Conservation (phyloP, 441 rosid genomes). For the Populus hybrid region DNA sequence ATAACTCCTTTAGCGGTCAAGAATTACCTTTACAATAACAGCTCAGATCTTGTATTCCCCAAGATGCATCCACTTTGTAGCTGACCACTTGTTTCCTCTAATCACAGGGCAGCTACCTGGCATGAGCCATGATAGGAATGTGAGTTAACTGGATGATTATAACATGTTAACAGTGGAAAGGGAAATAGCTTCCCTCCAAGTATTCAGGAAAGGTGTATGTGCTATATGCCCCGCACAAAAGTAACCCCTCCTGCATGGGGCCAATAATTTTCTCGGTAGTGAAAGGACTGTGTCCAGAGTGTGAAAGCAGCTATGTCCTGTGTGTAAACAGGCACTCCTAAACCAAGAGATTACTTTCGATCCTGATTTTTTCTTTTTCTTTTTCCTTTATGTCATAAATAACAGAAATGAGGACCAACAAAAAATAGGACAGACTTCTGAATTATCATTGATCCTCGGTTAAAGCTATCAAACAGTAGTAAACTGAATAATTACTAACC, state of each 20-base stretch:
- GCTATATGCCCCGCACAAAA: not conserved
- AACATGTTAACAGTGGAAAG: not conserved
- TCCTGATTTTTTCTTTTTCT: not conserved
- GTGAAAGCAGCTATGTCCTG: not conserved
- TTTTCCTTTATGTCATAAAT: not conserved
- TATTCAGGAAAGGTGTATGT: no score
- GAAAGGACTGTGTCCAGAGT: not conserved
- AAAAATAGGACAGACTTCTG: not conserved
- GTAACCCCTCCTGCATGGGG: not conserved
- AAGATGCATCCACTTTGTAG: conserved; percentile 85
- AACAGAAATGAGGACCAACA: not conserved
- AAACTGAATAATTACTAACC: conserved; percentile 40
- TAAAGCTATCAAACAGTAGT: not conserved
- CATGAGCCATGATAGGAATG: conserved; percentile 16
- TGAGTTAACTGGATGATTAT: not conserved
- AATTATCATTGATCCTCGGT: not conserved
- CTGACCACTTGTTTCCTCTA: conserved; percentile 90
- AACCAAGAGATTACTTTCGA: not conserved
- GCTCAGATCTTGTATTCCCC: conserved; percentile 54
- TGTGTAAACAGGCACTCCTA: not conserved
- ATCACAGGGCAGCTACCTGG: conserved; percentile 90
- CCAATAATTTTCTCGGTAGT: not conserved
- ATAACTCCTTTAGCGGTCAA: not conserved
- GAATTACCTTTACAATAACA: conserved; percentile 27
- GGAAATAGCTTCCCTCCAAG: no score